Base-by-base conservation (phyloP, 2,329 filamentous ascomycete species). In the Rachicladosporium sp. region DNA sequence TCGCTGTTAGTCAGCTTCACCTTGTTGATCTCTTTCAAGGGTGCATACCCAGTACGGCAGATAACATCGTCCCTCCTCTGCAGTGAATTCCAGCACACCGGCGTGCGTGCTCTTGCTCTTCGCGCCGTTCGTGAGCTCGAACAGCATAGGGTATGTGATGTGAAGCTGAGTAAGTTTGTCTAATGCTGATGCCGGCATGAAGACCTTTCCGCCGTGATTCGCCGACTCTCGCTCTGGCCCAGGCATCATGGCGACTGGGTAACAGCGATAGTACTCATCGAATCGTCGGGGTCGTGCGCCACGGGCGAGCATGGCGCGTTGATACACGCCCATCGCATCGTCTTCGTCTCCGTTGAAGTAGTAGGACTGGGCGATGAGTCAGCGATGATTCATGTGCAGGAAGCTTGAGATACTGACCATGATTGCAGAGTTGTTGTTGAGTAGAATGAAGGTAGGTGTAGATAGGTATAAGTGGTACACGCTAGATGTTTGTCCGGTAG, bases 211-310 rank as follows among this genome's bases (percentile, higher is more conserved):
- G 51, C 91, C 91, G 58, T 91, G 88, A 69, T 96, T 96, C 46
- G 93, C 79, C 50, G 88, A 81, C 38, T 84, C 82, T 49, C 91
- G 76, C 54, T 95, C 88, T 30, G 85, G 77, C 2, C 89, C 88
- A 9, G 88, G 86, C 46, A 93, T 78, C 88, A 98, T 96, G 53
- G 81, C 79, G 54, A 95, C 75, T 33, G 91, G 91, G 57, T 96
- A 98, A 69, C 88, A 95, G 55, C 91, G 81, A 65, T 95, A 96
- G 68, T 94, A 96, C 64, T 98, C 91, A 63, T 98, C 89, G 67
- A 98, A 98, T 45, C 88, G 84, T 53, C 86, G 82, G 51, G 64
- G 70, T 54, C 60, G 69, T 29, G 65, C 60, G 23, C 65, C 61
- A 46, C 66, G 67, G 29, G 66, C 66, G 43, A 73, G 57, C 61